Evolutionary conservation across 176 grass and related monocot species (phyloP).

Genomic region (Hsuehochloa calcarea): DNA sequence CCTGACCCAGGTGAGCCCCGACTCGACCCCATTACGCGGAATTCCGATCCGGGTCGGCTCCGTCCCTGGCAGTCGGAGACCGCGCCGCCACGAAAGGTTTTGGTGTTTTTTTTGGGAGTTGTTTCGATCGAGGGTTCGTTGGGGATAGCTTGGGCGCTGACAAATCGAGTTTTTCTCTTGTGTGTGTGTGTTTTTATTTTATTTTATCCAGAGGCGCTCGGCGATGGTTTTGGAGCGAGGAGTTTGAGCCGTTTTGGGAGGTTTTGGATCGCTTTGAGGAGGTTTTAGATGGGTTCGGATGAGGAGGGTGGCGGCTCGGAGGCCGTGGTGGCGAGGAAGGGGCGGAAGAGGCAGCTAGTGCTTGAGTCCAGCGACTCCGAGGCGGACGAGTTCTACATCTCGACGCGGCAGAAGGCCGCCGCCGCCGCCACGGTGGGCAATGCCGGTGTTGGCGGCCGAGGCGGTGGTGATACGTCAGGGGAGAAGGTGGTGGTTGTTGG

Average conservation of each 20-base stretch:
- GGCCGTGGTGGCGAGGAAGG: conserved; percentile 13
- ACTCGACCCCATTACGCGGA: neutral
- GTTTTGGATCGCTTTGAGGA: neutral
- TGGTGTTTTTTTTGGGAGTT: neutral
- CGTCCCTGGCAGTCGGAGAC: neutral
- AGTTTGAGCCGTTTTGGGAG: conserved; percentile 17
- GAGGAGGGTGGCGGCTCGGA: neutral
- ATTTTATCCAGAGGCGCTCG: conserved; percentile 27
- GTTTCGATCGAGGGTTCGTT: neutral
- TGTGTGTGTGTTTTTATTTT: no score
- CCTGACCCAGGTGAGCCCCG: conserved; percentile 38
- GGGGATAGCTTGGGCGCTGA: neutral
- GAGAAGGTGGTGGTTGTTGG: conserved; percentile 20
- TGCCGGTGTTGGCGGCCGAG: neutral
- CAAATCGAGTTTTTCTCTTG: neutral
- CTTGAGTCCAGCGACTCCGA: conserved; percentile 69
- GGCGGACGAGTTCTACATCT: conserved; percentile 49
- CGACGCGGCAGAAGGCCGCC: conserved; percentile 21
- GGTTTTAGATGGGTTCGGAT: conserved; percentile 37
- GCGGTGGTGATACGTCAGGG: neutral
- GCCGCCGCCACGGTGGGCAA: conserved; percentile 20
- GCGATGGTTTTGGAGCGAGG: conserved; percentile 29
- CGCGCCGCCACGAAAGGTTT: neutral
- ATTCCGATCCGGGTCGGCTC: conserved; percentile 12
- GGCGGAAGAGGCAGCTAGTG: conserved; percentile 58